These are phyloP conservation scores for Luffa aegyptiaca DNA, from an alignment of 306 rosid species.

Conservation along the genomic window DNA sequence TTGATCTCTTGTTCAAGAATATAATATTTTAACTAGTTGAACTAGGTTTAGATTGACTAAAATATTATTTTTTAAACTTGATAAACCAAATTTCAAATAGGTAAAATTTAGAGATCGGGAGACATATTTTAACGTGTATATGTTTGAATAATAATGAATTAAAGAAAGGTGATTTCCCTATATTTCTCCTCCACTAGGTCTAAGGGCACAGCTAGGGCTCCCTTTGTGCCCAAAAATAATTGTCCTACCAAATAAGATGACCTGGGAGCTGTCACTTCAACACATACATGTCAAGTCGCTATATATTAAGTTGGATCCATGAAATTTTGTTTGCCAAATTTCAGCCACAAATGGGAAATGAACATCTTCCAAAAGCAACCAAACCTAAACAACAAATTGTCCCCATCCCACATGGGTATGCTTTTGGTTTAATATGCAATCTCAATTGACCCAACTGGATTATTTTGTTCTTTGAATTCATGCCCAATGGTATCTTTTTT, in stretches of 20 bases:
- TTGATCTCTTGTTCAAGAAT: too few relatives aligned
- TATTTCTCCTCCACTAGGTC: not conserved
- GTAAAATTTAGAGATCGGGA: not conserved
- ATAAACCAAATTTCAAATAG: not conserved
- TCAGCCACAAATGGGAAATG: not conserved
- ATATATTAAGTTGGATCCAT: not conserved
- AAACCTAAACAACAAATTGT: not conserved
- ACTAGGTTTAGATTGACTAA: too few relatives aligned
- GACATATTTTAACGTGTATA: too few relatives aligned
- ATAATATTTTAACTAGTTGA: too few relatives aligned
- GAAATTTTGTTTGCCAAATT: not conserved
- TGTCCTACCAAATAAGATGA: not conserved
- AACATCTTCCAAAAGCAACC: not conserved
- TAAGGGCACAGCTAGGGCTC: not conserved
- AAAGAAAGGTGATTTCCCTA: not conserved
- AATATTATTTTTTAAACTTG: not conserved
- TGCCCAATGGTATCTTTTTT: not conserved
- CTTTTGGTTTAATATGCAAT: not conserved
- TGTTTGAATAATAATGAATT: too few relatives aligned
- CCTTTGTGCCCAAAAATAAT: not conserved
- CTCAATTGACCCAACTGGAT: not conserved
- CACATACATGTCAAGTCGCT: not conserved
- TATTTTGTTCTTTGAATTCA: not conserved
- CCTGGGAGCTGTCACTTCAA: not conserved
- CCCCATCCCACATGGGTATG: slow-evolving; percentile 1